Evolutionary conservation across 495 filamentous ascomycete species (phyloP), one percentile per base, ranked within the genome.

Genomic region (Penicillium verhagenii): DNA sequence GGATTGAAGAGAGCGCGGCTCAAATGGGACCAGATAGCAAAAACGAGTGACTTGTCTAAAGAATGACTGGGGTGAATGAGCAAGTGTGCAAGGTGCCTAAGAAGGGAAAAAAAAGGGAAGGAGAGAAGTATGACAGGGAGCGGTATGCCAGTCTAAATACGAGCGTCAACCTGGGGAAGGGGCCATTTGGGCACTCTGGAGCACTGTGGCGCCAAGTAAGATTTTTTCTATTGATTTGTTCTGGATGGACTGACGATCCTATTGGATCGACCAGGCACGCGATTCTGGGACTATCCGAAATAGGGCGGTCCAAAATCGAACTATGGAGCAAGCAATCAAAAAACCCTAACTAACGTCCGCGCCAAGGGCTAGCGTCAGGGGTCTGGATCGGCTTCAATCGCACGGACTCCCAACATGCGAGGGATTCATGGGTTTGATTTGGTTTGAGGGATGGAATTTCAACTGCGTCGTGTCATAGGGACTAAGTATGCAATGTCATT

Each of bases 61-160:
- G 39, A 26, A 26, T 23, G 33, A 35, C 23, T 24, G 14, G 11
- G 20, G 42, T 11, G 38, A 33, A 31, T 38, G 40, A 54, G n/a
- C n/a, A n/a, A 37, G 49, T 52, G 42, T 58, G 58, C 55, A 53
- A 54, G 24, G 56, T 40, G 60, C 50, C 56, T 62, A 59, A 33
- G 33, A 53, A 37, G 52, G 57, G 35, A 52, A 16, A 52, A 50
- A 23, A 47, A 53, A 49, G 55, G n/a, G 33, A 35, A 35, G 33
- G 33, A 35, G 39, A 25, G 49, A 50, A 61, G 52, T 61, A 54
- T 60, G 55, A 57, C 52, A 63, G 60, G 63, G 60, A 11, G 55
- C 46, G 61, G 58, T 38, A 59, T 55, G 57, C 33, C 56, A 54
- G 57, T 45, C 53, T 65, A 61, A 67, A 62, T 64, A 66, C 47